These are phyloP conservation scores for Phytopythium sindhum DNA, from an alignment of 352 stramenopile species.

Conservation along the genomic window DNA sequence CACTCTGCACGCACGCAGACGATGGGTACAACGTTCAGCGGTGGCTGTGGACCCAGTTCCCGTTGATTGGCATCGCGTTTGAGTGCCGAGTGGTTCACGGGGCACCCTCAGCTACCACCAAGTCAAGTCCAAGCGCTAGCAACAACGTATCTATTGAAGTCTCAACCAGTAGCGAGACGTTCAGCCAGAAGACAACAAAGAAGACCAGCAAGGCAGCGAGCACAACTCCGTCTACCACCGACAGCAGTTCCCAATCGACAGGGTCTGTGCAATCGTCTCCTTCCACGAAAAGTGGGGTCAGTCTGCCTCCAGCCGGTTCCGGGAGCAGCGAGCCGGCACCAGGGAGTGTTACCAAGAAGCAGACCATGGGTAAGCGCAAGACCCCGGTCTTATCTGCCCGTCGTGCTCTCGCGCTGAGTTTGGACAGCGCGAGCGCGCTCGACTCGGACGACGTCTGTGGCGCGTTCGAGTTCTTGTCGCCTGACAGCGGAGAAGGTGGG, in stretches of 20 bases:
- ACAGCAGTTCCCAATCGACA: background rate
- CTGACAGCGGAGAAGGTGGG: slow-evolving; percentile 44
- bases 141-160: background rate
- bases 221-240: background rate
- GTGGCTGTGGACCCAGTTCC: slow-evolving; percentile 86
- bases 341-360: slow-evolving; percentile 5
- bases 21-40: slow-evolving; percentile 76
- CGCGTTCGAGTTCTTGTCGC: slow-evolving; percentile 64
- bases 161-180: background rate
- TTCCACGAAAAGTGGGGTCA: background rate
- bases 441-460: slow-evolving; percentile 36
- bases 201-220: slow-evolving; percentile 10
- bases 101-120: slow-evolving; percentile 3
- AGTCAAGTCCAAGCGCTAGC: slow-evolving; percentile 6
- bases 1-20: slow-evolving; percentile 53
- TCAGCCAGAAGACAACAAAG: background rate
- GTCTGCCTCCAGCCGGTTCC: background rate
- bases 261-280: background rate
- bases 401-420: background rate
- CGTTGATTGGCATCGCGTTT: slow-evolving; percentile 75
- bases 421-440: background rate
- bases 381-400: slow-evolving; percentile 12
- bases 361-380: slow-evolving; percentile 15
- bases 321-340: background rate
- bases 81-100: slow-evolving; percentile 60